A percentile compares a stretch with the other conserved stretches of the same genome.
Conservation (phyloP, 208 protist genomes). For the Trypanosoma mega region DNA sequence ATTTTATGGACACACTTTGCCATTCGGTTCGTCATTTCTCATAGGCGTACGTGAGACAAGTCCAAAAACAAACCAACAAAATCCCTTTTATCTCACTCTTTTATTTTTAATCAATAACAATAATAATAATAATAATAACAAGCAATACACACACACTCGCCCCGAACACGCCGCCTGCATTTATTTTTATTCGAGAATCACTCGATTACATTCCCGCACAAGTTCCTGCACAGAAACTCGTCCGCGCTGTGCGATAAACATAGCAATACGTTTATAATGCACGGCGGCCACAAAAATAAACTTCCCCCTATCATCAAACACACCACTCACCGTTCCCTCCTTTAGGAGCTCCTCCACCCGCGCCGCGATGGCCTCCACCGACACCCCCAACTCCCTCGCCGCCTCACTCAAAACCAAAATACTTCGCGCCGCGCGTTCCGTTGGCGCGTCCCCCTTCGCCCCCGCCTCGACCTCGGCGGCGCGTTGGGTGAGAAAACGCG, state of each 20-base stretch:
- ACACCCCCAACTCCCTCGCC: conserved; percentile 45
- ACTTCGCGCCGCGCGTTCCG: conserved; percentile 16
- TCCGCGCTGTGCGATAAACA: conserved; percentile 57
- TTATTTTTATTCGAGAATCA: conserved; percentile 50
- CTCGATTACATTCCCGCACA: conserved; percentile 65
- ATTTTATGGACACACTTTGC: too few species aligned
- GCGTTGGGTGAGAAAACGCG: conserved; percentile 30
- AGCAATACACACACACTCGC: too few species aligned
- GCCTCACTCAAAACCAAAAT: conserved; percentile 63
- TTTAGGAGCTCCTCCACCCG: conserved; percentile 57
- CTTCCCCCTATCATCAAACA: conserved; percentile 86
- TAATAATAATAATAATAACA: too few species aligned
- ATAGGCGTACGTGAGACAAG: too few species aligned
- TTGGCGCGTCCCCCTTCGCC: not conserved
- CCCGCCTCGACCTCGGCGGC: conserved; percentile 29
- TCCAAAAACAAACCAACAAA: too few species aligned
- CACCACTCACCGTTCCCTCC: conserved; percentile 45
- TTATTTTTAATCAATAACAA: too few species aligned
- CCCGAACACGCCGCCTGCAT: too few species aligned
- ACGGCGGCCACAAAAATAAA: conserved; percentile 58
- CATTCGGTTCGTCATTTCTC: too few species aligned
- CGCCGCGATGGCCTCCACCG: conserved; percentile 54
- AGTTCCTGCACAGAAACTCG: conserved; percentile 71
- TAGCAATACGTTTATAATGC: conserved; percentile 50
- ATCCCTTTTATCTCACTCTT: too few species aligned